Evolutionary conservation across 768 basidiomycete species (phyloP), one percentile per base, ranked within the genome.

Genomic region (Leucocoprinus birnbaumii): DNA sequence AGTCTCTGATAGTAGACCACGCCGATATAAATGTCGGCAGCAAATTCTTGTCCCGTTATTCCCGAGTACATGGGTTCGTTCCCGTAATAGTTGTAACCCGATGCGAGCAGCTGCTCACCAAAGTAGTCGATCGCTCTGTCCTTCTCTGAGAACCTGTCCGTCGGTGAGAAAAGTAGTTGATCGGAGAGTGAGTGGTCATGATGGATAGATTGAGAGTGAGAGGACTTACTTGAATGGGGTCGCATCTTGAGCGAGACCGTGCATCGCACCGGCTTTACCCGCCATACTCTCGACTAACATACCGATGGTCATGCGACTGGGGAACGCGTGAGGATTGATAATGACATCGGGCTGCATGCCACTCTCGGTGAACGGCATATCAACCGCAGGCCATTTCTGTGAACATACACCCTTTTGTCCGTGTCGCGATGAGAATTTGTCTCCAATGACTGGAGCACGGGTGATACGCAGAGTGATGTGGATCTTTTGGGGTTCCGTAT

Each of bases 1-100:
- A 99, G 79, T 51, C 97, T 89, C 68, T 99, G 97, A 71, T 99
- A 99, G 74, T 98, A 99, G 54, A 99, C 96, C 37, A 98, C 88
- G 18, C 97, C 97, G 60, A 98, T 83, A 71, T 98, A 99, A 65
- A 99, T 99, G 69, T 99, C 97, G 6, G 97, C 97, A 40, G 91
- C 87, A 70, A 99, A 99, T 73, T 99, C 97, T 71, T 98, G 84
- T 14, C 97, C 97, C 6, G 97, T 98, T 68, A 99, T 97, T 21
- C 97, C 97, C 54, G 96, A 98, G 71, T 99, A 99, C 97, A 99
- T 99, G 4, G 97, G 95, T 69, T 99, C 97, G 72, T 97, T 98
- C 13, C 97, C 97, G 67, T 96, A 91, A 71, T 98, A 99, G 71
- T 98, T 98, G 78, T 98, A 99, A 7, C 97, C 97, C 13, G 97